Conservation (phyloP, 2,329 filamentous ascomycete genomes). For the Pseudomassariella vexata region DNA sequence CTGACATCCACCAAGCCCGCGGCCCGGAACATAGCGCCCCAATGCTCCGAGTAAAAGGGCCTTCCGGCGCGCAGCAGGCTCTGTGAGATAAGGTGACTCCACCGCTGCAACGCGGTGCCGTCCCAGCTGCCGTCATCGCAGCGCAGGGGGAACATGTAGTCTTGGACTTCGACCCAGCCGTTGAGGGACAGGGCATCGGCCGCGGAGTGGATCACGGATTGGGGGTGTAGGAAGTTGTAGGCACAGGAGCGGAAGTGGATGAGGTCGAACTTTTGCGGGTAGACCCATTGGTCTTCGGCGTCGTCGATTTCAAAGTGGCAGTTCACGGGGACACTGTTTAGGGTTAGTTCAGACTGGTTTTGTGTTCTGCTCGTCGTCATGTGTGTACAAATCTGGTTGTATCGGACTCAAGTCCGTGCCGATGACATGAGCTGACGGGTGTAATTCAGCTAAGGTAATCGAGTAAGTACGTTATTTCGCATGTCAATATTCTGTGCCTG, state of each 20-base stretch:
- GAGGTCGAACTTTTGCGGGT: conserved; percentile 9
- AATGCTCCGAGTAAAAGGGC: conserved; percentile 1
- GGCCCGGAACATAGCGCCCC: conserved; percentile 6
- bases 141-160: conserved; percentile 4
- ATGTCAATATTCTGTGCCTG: too few relatives aligned
- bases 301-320: conserved; percentile 10
- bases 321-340: conserved; percentile 7
- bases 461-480: too few relatives aligned
- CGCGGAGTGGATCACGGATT: conserved; percentile 6
- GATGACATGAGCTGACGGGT: conserved; percentile 5
- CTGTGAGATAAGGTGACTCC: conserved; percentile 1
- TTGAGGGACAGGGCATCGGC: conserved; percentile 3
- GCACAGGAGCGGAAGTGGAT: conserved; percentile 5
- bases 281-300: conserved; percentile 9
- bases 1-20: conserved; percentile 7
- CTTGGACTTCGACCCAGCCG: conserved; percentile 10
- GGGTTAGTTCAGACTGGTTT: too few relatives aligned
- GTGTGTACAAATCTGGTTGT: conserved; percentile 6
- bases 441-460: neutral
- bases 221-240: conserved; percentile 5
- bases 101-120: conserved; percentile 6
- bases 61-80: conserved; percentile 8
- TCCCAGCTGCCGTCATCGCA: conserved; percentile 10
- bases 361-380: too few relatives aligned
- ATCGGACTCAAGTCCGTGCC: conserved; percentile 10